Conservation (phyloP, 352 stramenopile species). For the Ophiocytium majus region DNA sequence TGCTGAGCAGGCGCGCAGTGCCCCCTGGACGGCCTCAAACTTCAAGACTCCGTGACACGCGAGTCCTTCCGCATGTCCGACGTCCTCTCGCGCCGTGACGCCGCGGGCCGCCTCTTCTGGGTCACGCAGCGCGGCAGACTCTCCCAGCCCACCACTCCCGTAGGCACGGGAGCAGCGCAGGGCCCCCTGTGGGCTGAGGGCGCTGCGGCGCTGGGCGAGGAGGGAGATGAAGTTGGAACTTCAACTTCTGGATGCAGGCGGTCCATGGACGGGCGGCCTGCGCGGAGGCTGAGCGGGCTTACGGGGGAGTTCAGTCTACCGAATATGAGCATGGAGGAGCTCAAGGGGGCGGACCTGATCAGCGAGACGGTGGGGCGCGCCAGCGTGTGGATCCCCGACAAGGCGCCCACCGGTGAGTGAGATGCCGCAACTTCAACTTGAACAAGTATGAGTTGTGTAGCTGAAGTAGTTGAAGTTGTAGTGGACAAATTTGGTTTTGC, state of each 20-base stretch:
- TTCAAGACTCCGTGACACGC: conserved; percentile 17
- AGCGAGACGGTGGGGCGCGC: conserved; percentile 21
- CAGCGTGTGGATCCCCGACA: conserved; percentile 12
- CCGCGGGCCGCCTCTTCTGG: not conserved
- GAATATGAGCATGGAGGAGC: not conserved
- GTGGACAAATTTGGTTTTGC: too few relatives aligned
- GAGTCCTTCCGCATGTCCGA: not conserved
- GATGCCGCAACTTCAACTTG: too few relatives aligned
- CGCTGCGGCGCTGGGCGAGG: not conserved
- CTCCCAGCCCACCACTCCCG: conserved; percentile 9
- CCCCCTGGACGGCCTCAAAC: conserved; percentile 15
- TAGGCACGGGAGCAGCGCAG: not conserved
- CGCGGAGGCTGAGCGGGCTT: not conserved
- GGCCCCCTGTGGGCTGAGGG: not conserved
- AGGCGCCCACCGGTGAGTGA: too few relatives aligned
- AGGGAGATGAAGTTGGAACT: not conserved
- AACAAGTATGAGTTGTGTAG: too few relatives aligned
- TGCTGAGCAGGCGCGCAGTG: not conserved
- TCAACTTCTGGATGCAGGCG: too few relatives aligned
- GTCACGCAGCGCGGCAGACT: not conserved
- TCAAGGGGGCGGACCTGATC: conserved; percentile 11
- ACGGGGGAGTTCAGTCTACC: conserved; percentile 17
- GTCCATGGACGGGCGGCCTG: not conserved
- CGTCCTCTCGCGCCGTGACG: not conserved
- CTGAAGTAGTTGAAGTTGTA: too few relatives aligned